Evolutionary conservation across 2,329 filamentous ascomycete species (phyloP), one percentile per base, ranked within the genome.

Genomic region (Aureobasidium subglaciale): DNA sequence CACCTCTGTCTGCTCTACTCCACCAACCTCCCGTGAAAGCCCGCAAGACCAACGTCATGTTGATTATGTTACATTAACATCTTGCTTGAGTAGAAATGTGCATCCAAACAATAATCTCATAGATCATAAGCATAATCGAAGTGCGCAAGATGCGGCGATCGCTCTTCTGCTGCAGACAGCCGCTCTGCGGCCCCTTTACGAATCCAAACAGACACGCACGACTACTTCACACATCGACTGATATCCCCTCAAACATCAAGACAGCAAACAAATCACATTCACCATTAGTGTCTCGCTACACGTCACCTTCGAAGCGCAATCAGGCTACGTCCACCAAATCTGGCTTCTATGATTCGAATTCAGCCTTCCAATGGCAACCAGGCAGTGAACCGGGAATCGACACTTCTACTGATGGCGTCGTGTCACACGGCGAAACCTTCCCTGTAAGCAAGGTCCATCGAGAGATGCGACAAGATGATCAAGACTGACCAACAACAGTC

Each of bases 401-500:
- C 30, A 58, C 59, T 5, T 30, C 55, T 16, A 45, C 49, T 10
- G 57, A 60, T 11, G 57, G 59, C n/a, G 43, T 43, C n/a, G 37
- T 40, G 18, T 30, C 53, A 38, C 29, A 52, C 16, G 40, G 43
- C 18, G 22, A 56, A 25, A 32, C 43, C 42, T 30, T 46, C 37
- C 34, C 56, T 16, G 48, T 58, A 59, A 52, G 25, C 35, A 15
- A n/a, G 32, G 18, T 18, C 16, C 15, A n/a, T 18, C 4, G 2
- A 18, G 9, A 2, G 25, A 13, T 32, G 5, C 25, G 5, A 16
- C n/a, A n/a, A n/a, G n/a, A n/a, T n/a, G 1, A 20, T 30, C 37
- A 41, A 56, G 6, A 48, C 54, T 22, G 32, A 57, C 16, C 46
- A 58, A 10, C 25, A 38, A 8, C 45, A 60, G 10, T 93, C 89